Percentiles rank a stretch among this genome's conserved stretches.
These are phyloP conservation scores for Pseudogymnoascus sp. DNA, from an alignment of 2,329 filamentous ascomycete species.

Conservation along the genomic window DNA sequence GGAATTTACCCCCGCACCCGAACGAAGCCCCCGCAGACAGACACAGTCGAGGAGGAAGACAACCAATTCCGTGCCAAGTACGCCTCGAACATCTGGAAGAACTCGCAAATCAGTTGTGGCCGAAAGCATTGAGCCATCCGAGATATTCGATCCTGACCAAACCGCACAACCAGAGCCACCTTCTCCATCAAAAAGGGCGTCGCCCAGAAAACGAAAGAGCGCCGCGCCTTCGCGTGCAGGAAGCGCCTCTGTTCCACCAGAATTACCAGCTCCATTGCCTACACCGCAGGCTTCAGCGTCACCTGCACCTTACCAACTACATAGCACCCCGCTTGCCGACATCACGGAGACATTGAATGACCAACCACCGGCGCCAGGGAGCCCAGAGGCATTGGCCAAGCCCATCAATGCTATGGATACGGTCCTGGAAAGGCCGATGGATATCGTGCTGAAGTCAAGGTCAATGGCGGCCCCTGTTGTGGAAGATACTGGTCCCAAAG, in stretches of 20 bases:
- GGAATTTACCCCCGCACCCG: slow-evolving; percentile 70
- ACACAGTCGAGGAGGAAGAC: slow-evolving; percentile 44
- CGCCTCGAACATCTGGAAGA: slow-evolving; percentile 30
- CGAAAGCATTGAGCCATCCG: slow-evolving; percentile 51
- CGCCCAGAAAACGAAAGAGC: slow-evolving; percentile 64
- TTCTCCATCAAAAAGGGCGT: slow-evolving; percentile 48
- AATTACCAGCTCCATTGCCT: slow-evolving; percentile 32
- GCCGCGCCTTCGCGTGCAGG: slow-evolving; percentile 28
- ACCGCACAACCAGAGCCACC: slow-evolving; percentile 41
- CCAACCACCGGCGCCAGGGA: slow-evolving; percentile 43
- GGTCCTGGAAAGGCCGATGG: slow-evolving; percentile 80
- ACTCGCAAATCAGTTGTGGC: slow-evolving; percentile 36
- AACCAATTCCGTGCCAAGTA: slow-evolving; percentile 23
- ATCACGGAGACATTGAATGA: slow-evolving; percentile 66
- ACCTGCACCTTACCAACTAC: slow-evolving; percentile 45
- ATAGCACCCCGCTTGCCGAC: slow-evolving; percentile 60
- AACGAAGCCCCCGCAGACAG: slow-evolving; percentile 50
- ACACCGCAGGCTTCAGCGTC: slow-evolving; percentile 51
- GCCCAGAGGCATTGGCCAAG: slow-evolving; percentile 48
- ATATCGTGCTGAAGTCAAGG: slow-evolving; percentile 83
- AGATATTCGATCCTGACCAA: slow-evolving; percentile 51
- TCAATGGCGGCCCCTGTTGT: slow-evolving; percentile 60
- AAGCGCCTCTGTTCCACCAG: slow-evolving; percentile 27
- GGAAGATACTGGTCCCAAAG: slow-evolving; percentile 69
- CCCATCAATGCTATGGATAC: slow-evolving; percentile 71